These are phyloP conservation scores for Coniophora puteana DNA, from an alignment of 1,284 basidiomycete genomes.

Conservation along the genomic window DNA sequence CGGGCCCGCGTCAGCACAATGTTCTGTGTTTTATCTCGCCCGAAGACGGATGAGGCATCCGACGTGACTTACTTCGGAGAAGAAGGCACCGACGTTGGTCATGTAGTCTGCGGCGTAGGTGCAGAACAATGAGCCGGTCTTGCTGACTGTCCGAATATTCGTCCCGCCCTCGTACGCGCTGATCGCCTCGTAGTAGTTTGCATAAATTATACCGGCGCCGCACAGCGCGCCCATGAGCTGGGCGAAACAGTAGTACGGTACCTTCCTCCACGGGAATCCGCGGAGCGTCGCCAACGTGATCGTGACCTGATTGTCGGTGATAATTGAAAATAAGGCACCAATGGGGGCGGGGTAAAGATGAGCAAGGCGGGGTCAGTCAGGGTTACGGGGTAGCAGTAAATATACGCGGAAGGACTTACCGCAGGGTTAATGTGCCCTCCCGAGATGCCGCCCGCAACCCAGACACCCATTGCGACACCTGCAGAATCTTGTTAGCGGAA, in stretches of 20 bases:
- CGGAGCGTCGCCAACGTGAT: slow-evolving; percentile 65
- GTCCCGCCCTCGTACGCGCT: slow-evolving; percentile 63
- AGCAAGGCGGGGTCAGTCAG: too few relatives aligned
- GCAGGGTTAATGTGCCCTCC: slow-evolving; percentile 81
- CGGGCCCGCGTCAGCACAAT: slow-evolving; percentile 3
- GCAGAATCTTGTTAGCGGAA: neutral
- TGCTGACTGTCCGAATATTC: slow-evolving; percentile 54
- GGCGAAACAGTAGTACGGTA: slow-evolving; percentile 66
- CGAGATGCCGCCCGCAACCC: slow-evolving; percentile 62
- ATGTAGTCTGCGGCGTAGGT: slow-evolving; percentile 67
- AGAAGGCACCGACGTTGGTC: slow-evolving; percentile 56
- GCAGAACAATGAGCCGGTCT: slow-evolving; percentile 68
- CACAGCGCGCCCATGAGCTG: slow-evolving; percentile 70
- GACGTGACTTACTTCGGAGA: slow-evolving; percentile 41
- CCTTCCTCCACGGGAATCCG: slow-evolving; percentile 76
- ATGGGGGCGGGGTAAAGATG: too few relatives aligned
- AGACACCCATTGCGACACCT: slow-evolving; percentile 61
- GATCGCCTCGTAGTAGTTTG: slow-evolving; percentile 75
- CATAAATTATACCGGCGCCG: slow-evolving; percentile 69
- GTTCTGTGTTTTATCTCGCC: too few relatives aligned
- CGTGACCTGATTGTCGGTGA: slow-evolving; percentile 49
- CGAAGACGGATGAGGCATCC: slow-evolving; percentile 9
- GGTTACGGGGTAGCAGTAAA: too few relatives aligned
- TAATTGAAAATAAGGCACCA: slow-evolving; percentile 6
- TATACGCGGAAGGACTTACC: slow-evolving; percentile 32